Conservation (phyloP, 202 grass and related monocot species). For the Bolboschoenoplectus hybrid region DNA sequence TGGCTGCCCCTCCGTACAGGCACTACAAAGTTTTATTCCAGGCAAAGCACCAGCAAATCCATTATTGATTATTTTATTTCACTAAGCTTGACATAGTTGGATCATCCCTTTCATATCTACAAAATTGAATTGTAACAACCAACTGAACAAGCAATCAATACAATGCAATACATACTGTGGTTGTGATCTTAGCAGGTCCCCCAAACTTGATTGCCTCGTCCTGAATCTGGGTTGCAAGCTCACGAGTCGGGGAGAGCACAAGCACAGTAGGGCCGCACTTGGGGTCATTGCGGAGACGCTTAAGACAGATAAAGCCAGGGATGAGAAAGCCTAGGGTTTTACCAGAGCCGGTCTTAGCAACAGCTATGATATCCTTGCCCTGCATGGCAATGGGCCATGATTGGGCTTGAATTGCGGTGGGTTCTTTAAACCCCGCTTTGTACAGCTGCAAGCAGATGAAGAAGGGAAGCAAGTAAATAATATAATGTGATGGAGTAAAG, state of each 20-base stretch:
- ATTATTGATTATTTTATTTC: not conserved
- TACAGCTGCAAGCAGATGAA: constrained; percentile 67
- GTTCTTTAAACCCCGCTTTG: constrained; percentile 67
- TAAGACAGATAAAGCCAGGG: constrained; percentile 78
- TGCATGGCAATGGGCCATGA: constrained; percentile 91
- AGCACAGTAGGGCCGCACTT: constrained; percentile 72
- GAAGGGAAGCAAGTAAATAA: constrained; percentile 56
- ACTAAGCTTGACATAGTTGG: too few species aligned
- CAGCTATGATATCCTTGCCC: constrained; percentile 75
- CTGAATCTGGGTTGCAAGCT: constrained; percentile 94
- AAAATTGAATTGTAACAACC: not conserved
- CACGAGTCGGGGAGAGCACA: constrained; percentile 87
- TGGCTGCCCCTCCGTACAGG: constrained; percentile 86
- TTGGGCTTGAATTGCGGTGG: constrained; percentile 91
- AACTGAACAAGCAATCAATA: not conserved
- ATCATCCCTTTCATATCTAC: too few species aligned
- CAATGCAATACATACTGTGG: constrained; percentile 47
- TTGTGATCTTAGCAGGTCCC: constrained; percentile 82
- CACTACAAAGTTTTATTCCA: constrained; percentile 43
- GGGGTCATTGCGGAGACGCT: constrained; percentile 64
- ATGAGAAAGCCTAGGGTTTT: constrained; percentile 96
- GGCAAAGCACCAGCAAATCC: too few species aligned
- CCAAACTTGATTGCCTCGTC: constrained; percentile 93
- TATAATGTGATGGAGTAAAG: too few species aligned
- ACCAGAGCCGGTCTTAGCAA: constrained; percentile 90